Base-by-base conservation (phyloP, 176 grass and related monocot genomes). In the Stipa capillata region DNA sequence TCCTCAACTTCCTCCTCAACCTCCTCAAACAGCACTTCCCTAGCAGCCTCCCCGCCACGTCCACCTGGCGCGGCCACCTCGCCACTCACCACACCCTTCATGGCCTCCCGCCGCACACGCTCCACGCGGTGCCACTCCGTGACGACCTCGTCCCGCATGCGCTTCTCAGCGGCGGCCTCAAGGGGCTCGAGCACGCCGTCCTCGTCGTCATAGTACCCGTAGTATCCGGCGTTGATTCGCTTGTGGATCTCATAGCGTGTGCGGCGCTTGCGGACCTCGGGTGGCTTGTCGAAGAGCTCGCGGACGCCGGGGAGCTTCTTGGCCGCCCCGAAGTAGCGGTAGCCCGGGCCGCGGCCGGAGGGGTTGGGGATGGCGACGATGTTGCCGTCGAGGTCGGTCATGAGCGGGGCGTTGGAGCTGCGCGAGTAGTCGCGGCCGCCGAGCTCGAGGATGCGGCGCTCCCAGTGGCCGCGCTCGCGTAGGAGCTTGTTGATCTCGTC, bases 401-500 rank as follows among this genome's bases (percentile, higher is more conserved):
- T 94, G 54, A 90, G 91, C 16, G 95, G 89, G 0, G 87, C 77
- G 13, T 87, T 89, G 24, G 90, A 83, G 20, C 86, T 89, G 1
- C 81, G 74, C 44, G 92, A 84, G 89, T 99, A 89, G 78, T 99
- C 93, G 11, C 87, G 86, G 11, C 96, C 92, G 24, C 92, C 96
- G 28, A 99, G 92, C 49, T 99, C 88, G 27, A 91, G 62, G 79
- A 99, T 99, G 76, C 96, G 87, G 20, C 87, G 92, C 88, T 95
- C 96, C 96, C 92, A 99, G 58, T 99, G 96, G n/a, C 65, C 57
- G 73, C 96, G 92, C 88, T 99, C 96, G 36, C 96, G 90, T 72
- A 99, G 88, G 70, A 99, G 86, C 76, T 99, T 99, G 83, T 99
- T 99, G 86, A 99, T 99, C 92, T 99, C 96, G 87, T 99, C 96